Percentiles rank a stretch among this genome's conserved stretches.
These are phyloP conservation scores for Neopestalotiopsis rosae DNA, from an alignment of 2,329 filamentous ascomycete genomes.

Conservation along the genomic window DNA sequence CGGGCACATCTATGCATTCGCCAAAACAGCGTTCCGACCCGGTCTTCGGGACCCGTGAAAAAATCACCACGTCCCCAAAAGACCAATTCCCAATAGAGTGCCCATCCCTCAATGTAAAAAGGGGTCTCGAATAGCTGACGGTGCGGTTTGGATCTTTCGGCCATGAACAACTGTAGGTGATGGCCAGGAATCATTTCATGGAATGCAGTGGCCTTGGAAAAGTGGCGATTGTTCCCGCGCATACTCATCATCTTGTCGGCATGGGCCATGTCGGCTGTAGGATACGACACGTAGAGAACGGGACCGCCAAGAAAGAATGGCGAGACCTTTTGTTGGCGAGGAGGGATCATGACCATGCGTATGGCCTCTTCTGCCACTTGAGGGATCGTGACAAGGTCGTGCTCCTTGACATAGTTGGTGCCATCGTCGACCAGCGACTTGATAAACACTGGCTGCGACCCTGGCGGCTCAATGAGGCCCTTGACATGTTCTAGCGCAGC, in stretches of 20 bases:
- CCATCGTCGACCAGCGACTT: conserved; percentile 56
- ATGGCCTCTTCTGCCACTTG: conserved; percentile 57
- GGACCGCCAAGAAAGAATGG: conserved; percentile 65
- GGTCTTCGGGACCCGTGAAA: conserved; percentile 53
- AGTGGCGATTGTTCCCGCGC: conserved; percentile 63
- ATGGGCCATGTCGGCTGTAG: conserved; percentile 57
- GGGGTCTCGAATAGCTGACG: conserved; percentile 59
- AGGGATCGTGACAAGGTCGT: conserved; percentile 62
- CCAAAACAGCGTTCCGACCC: conserved; percentile 65
- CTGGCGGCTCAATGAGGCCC: conserved; percentile 57
- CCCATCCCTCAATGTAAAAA: conserved; percentile 67
- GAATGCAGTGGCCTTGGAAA: conserved; percentile 63
- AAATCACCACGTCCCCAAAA: conserved; percentile 61
- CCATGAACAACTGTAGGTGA: conserved; percentile 57
- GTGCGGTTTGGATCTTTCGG: conserved; percentile 52
- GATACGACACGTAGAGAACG: conserved; percentile 61
- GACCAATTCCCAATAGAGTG: conserved; percentile 66
- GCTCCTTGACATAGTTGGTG: conserved; percentile 54
- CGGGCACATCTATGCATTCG: conserved; percentile 66
- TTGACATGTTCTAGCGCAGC: conserved; percentile 62
- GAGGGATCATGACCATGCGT: conserved; percentile 62
- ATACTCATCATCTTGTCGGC: conserved; percentile 63
- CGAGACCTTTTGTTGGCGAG: conserved; percentile 56
- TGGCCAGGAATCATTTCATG: conserved; percentile 67
- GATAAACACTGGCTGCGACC: conserved; percentile 58